Conservation (phyloP, 2,329 filamentous ascomycete species). For the Thielaviopsis punctulata region DNA sequence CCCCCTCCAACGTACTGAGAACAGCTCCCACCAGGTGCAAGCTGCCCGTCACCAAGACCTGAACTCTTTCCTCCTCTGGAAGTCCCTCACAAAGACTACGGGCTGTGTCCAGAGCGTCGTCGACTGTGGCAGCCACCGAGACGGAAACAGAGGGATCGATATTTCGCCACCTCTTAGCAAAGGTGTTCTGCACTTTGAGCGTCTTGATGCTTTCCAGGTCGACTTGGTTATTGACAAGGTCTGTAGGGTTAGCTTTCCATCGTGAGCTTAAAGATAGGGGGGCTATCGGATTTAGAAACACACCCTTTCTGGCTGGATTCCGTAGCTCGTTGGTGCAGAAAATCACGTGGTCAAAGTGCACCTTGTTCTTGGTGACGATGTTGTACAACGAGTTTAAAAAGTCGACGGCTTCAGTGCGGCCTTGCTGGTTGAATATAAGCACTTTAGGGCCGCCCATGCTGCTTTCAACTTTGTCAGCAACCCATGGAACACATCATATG, state of each 20-base stretch:
- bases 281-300: not conserved
- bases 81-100: conserved; percentile 20
- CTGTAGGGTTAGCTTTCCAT: conserved; percentile 15
- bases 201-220: conserved; percentile 33
- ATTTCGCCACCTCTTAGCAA: conserved; percentile 32
- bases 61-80: conserved; percentile 21
- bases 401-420: conserved; percentile 33
- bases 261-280: not conserved
- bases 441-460: conserved; percentile 24
- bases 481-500: not conserved
- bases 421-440: conserved; percentile 74
- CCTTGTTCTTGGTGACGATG: conserved; percentile 18
- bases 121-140: conserved; percentile 32
- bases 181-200: conserved; percentile 34
- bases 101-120: conserved; percentile 35
- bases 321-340: conserved; percentile 59
- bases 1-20: conserved; percentile 30
- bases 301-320: conserved; percentile 25
- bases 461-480: not conserved
- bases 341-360: conserved; percentile 51
- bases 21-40: conserved; percentile 44
- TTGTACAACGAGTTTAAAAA: conserved; percentile 33
- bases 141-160: conserved; percentile 31
- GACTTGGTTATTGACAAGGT: conserved; percentile 39
- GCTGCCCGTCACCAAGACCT: conserved; percentile 42